These are phyloP conservation scores for Chenopodium berlandieri DNA, from an alignment of 148 eudicot genomes.

Conservation along the genomic window DNA sequence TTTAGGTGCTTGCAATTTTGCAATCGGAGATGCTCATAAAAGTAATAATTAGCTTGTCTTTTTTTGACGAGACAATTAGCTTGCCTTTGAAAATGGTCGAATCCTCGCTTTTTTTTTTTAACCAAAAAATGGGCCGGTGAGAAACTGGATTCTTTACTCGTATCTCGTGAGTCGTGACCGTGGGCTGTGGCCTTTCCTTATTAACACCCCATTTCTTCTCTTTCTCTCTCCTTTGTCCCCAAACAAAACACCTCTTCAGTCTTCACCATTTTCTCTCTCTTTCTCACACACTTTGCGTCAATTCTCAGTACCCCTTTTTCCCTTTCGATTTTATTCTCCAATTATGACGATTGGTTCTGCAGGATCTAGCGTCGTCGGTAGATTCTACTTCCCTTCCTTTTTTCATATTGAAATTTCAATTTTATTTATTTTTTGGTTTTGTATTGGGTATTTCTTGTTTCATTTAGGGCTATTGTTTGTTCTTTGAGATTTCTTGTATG, in stretches of 20 bases:
- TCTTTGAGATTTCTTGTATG: not conserved
- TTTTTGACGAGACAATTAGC: no score
- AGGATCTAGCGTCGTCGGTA: slow-evolving; percentile 41
- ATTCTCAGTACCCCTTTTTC: not conserved
- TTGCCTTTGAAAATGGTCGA: no score
- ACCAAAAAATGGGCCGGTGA: no score
- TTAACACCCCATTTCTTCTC: no score
- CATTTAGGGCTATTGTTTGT: not conserved
- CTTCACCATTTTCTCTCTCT: not conserved
- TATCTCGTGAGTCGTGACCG: no score
- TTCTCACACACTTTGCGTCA: not conserved
- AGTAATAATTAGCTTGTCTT: no score
- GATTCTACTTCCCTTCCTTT: not conserved
- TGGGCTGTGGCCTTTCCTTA: no score
- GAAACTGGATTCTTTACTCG: no score
- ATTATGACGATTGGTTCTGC: slow-evolving; percentile 38
- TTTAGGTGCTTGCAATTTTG: no score
- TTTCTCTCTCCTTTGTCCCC: no score
- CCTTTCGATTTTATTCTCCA: not conserved
- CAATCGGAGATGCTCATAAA: no score
- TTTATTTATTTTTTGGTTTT: not conserved
- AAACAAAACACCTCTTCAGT: not conserved
- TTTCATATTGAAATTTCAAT: not conserved
- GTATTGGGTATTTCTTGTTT: not conserved
- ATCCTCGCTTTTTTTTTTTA: no score